Evolutionary conservation across 2,329 filamentous ascomycete genomes (phyloP).

Genomic region (Thielaviopsis musarum): DNA sequence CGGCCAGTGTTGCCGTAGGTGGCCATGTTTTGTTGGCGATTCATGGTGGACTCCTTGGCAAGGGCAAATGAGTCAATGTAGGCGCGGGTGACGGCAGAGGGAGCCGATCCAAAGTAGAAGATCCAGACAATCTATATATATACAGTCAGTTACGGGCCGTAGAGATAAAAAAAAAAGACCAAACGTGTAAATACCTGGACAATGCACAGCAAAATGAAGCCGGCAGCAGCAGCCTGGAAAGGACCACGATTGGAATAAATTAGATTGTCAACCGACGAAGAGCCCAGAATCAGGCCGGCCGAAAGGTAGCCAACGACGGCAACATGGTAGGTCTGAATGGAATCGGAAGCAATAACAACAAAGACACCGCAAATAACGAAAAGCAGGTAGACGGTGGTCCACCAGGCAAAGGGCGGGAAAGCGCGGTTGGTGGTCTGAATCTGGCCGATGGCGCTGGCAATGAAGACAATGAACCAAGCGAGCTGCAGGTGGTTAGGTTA

Average conservation of each 20-base stretch:
- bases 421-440: slow-evolving; percentile 21
- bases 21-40: slow-evolving; percentile 55
- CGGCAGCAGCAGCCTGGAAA: slow-evolving; percentile 74
- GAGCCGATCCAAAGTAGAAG: slow-evolving; percentile 93
- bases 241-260: slow-evolving; percentile 61
- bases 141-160: no score
- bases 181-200: slow-evolving; percentile 45
- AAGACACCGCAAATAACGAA: slow-evolving; percentile 67
- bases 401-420: slow-evolving; percentile 87
- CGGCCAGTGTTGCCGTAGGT: slow-evolving; percentile 55
- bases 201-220: slow-evolving; percentile 88
- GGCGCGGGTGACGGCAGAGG: slow-evolving; percentile 67
- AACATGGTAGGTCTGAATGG: slow-evolving; percentile 76
- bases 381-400: slow-evolving; percentile 72
- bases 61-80: slow-evolving; percentile 94
- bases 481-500: slow-evolving; percentile 37
- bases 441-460: slow-evolving; percentile 46
- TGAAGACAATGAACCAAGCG: slow-evolving; percentile 86
- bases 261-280: slow-evolving; percentile 69
- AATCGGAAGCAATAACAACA: slow-evolving; percentile 69
- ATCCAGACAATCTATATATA: slow-evolving; percentile 75
- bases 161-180: neutral
- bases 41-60: slow-evolving; percentile 62
- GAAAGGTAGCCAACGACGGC: slow-evolving; percentile 78
- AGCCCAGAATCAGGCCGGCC: slow-evolving; percentile 68